Conservation (phyloP, 345 rosid species). For the Salix koriyanagi region DNA sequence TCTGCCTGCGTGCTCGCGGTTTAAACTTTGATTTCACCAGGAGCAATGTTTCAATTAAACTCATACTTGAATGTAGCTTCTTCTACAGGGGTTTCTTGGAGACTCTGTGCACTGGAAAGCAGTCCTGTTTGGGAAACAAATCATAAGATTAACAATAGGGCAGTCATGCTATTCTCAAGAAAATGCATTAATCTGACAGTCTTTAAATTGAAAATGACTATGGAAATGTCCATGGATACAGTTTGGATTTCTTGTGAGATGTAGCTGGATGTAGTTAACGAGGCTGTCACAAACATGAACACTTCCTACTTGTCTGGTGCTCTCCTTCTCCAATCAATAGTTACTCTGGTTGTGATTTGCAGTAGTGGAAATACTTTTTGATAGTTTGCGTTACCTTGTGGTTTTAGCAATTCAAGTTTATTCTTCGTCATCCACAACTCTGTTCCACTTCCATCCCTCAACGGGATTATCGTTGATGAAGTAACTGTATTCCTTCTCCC, state of each 20-base stretch:
- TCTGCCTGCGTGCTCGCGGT: not conserved
- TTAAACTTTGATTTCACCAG: not conserved
- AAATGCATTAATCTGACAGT: not conserved
- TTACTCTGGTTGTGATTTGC: not conserved
- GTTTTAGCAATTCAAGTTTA: not conserved
- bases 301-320: not conserved
- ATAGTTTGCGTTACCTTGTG: not conserved
- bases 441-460: too few relatives aligned
- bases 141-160: not conserved
- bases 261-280: not conserved
- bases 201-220: not conserved
- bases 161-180: not conserved
- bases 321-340: not conserved
- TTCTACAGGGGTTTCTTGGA: not conserved
- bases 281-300: not conserved
- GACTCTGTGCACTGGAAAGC: constrained; percentile 1
- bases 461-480: not conserved
- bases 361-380: too few relatives aligned
- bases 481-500: not conserved
- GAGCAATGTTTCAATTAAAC: not conserved
- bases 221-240: not conserved
- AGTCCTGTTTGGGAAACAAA: not conserved
- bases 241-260: not conserved
- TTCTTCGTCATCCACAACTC: not conserved
- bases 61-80: not conserved